A percentile compares a stretch with the other conserved stretches of the same genome.
phyloP scores from a whole-genome alignment of 2,329 filamentous ascomycete genomes.

The Trichocomaceae sp. region DNA sequence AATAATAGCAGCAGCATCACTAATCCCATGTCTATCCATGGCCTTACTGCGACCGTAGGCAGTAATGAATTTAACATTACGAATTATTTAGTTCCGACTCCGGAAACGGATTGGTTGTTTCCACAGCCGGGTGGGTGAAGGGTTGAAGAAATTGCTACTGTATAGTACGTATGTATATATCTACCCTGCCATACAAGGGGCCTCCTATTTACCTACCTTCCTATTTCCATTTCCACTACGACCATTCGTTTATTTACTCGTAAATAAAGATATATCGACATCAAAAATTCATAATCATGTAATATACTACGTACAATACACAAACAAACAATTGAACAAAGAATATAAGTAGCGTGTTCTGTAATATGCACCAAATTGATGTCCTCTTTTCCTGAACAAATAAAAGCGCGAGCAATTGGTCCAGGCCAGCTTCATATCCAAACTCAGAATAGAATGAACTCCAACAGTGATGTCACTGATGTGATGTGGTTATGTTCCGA shows the following conservation, averaged over 20 bases:
- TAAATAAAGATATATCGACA: not conserved
- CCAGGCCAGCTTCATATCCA: not conserved
- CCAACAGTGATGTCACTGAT: not conserved
- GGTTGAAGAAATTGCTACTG: too few relatives aligned
- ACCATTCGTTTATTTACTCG: not conserved
- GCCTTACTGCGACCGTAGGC: conserved; percentile 21
- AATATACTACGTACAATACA: not conserved
- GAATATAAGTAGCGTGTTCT: not conserved
- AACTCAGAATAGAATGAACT: not conserved
- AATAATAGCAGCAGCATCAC: conserved; percentile 21
- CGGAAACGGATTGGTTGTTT: conserved; percentile 43
- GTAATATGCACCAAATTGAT: not conserved
- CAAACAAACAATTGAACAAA: not conserved
- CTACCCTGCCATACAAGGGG: not conserved
- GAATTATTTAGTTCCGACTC: conserved; percentile 41
- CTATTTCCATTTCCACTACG: not conserved
- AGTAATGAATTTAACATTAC: conserved; percentile 40
- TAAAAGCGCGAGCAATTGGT: not conserved
- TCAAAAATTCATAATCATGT: not conserved
- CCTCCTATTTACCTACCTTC: not conserved
- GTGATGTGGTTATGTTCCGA: not conserved
- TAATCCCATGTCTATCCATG: conserved; percentile 34
- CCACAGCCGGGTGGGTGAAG: conserved; percentile 13
- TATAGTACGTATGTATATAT: not conserved
- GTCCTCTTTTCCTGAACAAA: not conserved